Evolutionary conservation across 345 rosid species (phyloP), one percentile per base, ranked within the genome.

Genomic region (Aquilaria sinensis): DNA sequence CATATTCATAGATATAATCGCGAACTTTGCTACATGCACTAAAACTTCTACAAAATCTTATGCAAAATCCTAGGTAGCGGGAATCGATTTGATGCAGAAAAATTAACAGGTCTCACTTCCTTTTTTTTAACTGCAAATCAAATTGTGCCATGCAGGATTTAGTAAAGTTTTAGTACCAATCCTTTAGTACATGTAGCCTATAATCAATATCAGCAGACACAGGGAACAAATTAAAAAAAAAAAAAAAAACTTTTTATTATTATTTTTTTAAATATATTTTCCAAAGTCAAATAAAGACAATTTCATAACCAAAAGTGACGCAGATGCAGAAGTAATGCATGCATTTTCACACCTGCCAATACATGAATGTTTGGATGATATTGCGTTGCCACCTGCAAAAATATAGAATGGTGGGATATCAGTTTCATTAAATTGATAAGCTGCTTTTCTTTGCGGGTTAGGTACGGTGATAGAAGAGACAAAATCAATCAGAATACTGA

Each of bases 341-440:
- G 33, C 3, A 34, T 56, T 29, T 61, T 43, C 74, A 11, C 59
- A 94, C 99, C 99, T 94, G 99, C 99, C 99, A 95, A 66, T 85
- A 91, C 96, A 95, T 91, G 75, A 95, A 90, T n/a, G 96, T 80
- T 70, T 88, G 99, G 70, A 95, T 85, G 53, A 95, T 80, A 82
- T 95, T 91, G 60, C 96, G 94, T 76, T 95, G 96, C 97, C 97
- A 95, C 79, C 97, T 94, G 85, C 71, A 79, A 2, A n/a, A 10
- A 57, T 23, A 43, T 45, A 70, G 47, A 51, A 41, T 57, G 50
- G 37, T 16, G 7, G 32, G 10, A 30, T 43, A 66, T 59, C 31
- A 59, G 45, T 55, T 23, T 31, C 65, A 16, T 52, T 53, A 56
- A 31, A 56, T 54, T 9, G 43, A 9, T 37, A 5, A 37, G 43